Base-by-base conservation (phyloP, 495 filamentous ascomycete species). In the Penicillium verhagenii region DNA sequence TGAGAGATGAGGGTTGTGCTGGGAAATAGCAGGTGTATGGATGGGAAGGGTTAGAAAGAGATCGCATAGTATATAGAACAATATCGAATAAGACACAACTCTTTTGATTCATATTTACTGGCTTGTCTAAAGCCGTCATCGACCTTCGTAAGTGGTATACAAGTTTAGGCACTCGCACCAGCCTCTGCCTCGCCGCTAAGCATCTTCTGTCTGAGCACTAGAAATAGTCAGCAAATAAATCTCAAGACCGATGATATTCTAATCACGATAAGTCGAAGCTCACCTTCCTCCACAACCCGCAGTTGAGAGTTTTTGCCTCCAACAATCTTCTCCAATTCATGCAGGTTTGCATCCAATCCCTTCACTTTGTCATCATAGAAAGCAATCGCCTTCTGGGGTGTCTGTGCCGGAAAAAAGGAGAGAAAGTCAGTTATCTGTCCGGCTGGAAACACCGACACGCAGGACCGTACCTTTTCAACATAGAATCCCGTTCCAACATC, bases 401-500 rank as follows among this genome's bases (percentile, higher is more conserved):
- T 86, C 86, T 82, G 45, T 19, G 2, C 11, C 23, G 0, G 31
- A 47, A 18, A 49, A 14, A 42, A 25, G 4, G 3, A 21, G 23
- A 23, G 6, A 23, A 5, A 9, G 16, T 50, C 11, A 11, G 19
- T 4, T 20, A 4, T 10, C 5, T 8, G 23, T 8, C 4, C 9
- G 13, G 2, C 10, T 25, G 6, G 8, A 1, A 44, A 1, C 4
- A 45, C 16, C 6, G 24, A 0, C 9, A 14, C 10, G 8, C 33
- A 35, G 13, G 4, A 13, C 29, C 66, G 35, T 54, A 89, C 88
- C 82, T 98, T 98, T 74, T 97, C 94, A 52, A 97, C 88, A 68
- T 90, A 97, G 69, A 94, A 98, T 3, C 94, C 94, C 1, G 94
- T 98, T 14, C 94, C 94, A 16, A 98, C 87, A 76, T 98, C 94